A percentile compares a stretch with the other conserved stretches of the same genome.
These are phyloP conservation scores for Populus pruinosa DNA, from an alignment of 345 rosid genomes.

Conservation along the genomic window DNA sequence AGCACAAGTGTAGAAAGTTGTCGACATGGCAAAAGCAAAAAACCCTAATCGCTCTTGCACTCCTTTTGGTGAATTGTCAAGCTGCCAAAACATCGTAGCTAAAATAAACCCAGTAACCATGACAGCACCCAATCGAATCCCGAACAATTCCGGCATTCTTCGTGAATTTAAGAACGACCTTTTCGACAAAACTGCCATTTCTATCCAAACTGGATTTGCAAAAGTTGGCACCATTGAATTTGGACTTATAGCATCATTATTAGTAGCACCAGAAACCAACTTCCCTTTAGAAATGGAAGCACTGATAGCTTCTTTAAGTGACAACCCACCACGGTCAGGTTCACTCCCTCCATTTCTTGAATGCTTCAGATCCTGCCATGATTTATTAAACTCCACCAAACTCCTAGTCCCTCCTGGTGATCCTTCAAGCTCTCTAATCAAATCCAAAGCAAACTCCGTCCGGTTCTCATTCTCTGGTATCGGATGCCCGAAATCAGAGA, in stretches of 20 bases:
- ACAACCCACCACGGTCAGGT: constrained; percentile 40
- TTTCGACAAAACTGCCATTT: constrained; percentile 65
- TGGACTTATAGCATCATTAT: constrained; percentile 21
- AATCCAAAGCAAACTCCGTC: constrained; percentile 80
- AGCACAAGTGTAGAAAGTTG: constrained; percentile 94
- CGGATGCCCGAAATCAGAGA: constrained; percentile 82
- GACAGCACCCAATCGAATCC: constrained; percentile 69
- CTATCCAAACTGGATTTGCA: constrained; percentile 81
- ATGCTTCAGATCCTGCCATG: constrained; percentile 71
- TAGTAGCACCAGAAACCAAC: constrained; percentile 65
- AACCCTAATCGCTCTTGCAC: constrained; percentile 83
- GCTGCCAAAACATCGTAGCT: constrained; percentile 85
- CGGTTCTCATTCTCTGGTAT: constrained; percentile 84
- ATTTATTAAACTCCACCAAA: constrained; percentile 69
- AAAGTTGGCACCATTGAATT: constrained; percentile 69
- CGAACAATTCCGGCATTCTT: constrained; percentile 77
- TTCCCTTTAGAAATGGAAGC: constrained; percentile 89
- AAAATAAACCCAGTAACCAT: constrained; percentile 83
- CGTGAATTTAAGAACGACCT: constrained; percentile 63
- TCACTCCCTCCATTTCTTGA: constrained; percentile 16
- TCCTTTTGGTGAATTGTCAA: constrained; percentile 85
- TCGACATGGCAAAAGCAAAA: constrained; percentile 96
- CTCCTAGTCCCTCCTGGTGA: constrained; percentile 79
- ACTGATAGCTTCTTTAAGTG: constrained; percentile 85
- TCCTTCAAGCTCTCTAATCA: constrained; percentile 82